Conservation (phyloP, 2,329 filamentous ascomycete species). For the Pseudohalonectria lignicola region DNA sequence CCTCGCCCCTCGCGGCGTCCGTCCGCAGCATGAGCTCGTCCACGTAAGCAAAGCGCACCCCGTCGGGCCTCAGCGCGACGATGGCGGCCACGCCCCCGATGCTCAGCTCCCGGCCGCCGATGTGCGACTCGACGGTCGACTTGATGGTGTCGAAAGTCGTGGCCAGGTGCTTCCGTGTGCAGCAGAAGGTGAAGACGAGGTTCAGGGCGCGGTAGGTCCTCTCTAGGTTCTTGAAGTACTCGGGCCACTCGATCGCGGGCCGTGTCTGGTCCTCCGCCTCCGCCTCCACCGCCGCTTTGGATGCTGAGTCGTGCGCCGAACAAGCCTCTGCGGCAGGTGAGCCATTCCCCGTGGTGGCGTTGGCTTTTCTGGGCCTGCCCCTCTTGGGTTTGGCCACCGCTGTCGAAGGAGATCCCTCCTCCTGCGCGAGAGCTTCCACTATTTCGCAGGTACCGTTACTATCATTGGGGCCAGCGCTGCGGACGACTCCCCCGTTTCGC, state of each 20-base stretch:
- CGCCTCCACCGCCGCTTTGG: constrained; percentile 4
- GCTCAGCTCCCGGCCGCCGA: constrained; percentile 55
- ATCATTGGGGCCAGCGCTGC: no score
- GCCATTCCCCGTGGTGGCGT: no score
- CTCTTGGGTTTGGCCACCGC: background rate
- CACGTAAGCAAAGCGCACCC: constrained; percentile 77
- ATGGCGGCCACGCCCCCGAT: constrained; percentile 77
- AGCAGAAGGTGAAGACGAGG: constrained; percentile 90
- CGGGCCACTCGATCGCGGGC: constrained; percentile 57
- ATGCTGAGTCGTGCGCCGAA: background rate
- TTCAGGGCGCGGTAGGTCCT: constrained; percentile 79
- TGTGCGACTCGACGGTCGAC: constrained; percentile 73
- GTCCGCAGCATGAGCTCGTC: constrained; percentile 76
- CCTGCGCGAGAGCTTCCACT: no score
- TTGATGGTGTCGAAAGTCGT: constrained; percentile 89
- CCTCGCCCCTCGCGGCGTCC: constrained; percentile 60
- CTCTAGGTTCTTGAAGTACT: constrained; percentile 59
- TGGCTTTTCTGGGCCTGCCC: background rate
- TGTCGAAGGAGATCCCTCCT: no score
- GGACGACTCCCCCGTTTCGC: no score
- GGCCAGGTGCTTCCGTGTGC: constrained; percentile 79
- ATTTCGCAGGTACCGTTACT: no score
- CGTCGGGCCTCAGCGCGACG: constrained; percentile 63
- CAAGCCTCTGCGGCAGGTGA: constrained; percentile 2
- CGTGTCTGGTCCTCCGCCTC: no score